Evolutionary conservation across 345 rosid species (phyloP).

Genomic region (Bruguiera sexangula): DNA sequence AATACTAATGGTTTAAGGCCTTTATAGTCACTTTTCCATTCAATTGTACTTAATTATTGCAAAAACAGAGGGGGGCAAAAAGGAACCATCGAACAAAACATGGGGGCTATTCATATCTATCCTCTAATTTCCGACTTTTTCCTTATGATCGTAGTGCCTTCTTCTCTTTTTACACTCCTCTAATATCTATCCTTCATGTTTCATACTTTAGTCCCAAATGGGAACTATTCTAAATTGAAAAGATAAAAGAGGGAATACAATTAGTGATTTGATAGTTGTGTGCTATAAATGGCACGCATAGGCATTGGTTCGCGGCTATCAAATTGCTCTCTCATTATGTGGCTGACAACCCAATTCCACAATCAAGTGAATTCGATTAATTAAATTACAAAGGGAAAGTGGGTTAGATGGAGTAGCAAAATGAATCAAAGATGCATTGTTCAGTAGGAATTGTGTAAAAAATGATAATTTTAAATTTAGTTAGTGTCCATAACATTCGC

Average conservation of each 20-base stretch:
- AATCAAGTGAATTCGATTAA: not conserved
- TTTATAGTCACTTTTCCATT: slow-evolving; percentile 32
- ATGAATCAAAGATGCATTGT: slow-evolving; percentile 16
- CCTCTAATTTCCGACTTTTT: no score
- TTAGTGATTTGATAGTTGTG: not conserved
- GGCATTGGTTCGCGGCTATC: slow-evolving; percentile 9
- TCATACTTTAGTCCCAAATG: slow-evolving; percentile 9
- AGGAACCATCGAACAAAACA: no score
- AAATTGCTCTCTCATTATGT: slow-evolving; percentile 8
- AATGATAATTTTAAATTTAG: no score
- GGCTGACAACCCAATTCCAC: slow-evolving; percentile 17
- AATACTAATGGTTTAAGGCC: not conserved
- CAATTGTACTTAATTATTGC: slow-evolving; percentile 1
- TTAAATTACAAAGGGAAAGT: not conserved
- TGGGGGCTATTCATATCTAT: no score
- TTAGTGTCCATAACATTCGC: no score
- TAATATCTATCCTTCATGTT: not conserved
- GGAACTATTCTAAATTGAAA: not conserved
- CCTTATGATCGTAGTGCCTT: not conserved
- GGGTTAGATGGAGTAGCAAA: slow-evolving; percentile 10
- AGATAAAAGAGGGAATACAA: no score
- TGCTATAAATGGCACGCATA: not conserved
- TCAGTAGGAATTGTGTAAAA: not conserved
- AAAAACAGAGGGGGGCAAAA: not conserved
- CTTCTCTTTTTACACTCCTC: slow-evolving; percentile 9